These are phyloP conservation scores for Lasiodiplodia citricola DNA, from an alignment of 2,329 filamentous ascomycete genomes.

Conservation along the genomic window DNA sequence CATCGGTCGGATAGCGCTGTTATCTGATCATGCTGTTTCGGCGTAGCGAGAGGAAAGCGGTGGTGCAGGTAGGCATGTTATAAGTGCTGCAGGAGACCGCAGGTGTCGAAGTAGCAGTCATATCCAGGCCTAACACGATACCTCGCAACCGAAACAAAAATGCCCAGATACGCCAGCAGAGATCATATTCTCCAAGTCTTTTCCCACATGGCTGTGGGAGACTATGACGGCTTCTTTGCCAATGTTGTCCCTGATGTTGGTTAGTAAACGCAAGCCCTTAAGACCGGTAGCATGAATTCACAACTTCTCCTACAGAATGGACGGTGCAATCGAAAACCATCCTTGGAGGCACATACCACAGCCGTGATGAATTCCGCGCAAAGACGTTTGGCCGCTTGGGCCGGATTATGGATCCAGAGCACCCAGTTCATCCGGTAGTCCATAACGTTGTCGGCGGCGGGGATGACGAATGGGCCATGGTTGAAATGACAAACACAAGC, in stretches of 20 bases:
- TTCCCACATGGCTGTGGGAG: constrained; percentile 8
- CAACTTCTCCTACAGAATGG: not conserved
- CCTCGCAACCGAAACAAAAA: not conserved
- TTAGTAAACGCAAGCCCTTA: not conserved
- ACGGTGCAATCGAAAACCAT: constrained; percentile 4
- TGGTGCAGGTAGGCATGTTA: not conserved
- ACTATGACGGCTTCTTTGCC: constrained; percentile 11
- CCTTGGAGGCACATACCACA: constrained; percentile 3
- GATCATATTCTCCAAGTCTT: not conserved
- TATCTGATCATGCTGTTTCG: not conserved
- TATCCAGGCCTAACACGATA: not conserved
- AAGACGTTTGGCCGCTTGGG: constrained; percentile 2
- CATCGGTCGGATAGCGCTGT: not conserved
- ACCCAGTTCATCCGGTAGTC: constrained; percentile 33
- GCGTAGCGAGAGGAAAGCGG: not conserved
- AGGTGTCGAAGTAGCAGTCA: not conserved
- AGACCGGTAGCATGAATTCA: too few species aligned
- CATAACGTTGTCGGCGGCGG: constrained; percentile 19
- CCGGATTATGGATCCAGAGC: constrained; percentile 1
- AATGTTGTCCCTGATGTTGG: not conserved
- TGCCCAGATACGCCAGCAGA: constrained; percentile 5
- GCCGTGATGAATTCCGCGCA: not conserved
- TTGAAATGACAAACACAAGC: constrained; percentile 13
- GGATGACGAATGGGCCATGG: constrained; percentile 6
- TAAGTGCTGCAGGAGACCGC: too few species aligned